phyloP scores from a whole-genome alignment of 2,329 filamentous ascomycete genomes.

The Fusarium caatingaense region DNA sequence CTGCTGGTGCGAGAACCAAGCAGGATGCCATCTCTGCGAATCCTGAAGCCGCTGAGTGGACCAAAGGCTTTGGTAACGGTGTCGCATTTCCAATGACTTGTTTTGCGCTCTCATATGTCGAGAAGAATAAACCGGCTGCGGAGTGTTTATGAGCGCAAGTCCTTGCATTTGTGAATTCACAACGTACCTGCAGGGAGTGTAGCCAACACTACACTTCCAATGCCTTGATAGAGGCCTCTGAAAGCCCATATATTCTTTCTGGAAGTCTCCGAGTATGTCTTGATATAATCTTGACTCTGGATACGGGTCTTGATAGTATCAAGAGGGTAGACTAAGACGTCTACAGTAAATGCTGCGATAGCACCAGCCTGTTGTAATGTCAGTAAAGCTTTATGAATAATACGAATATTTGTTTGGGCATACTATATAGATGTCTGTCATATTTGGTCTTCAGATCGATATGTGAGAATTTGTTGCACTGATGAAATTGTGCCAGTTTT shows the following conservation, averaged over 20 bases:
- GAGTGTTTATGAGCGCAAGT: neutral
- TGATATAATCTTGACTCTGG: slow-evolving; percentile 80
- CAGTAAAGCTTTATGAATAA: slow-evolving; percentile 3
- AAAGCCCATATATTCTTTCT: slow-evolving; percentile 67
- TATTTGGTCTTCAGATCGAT: neutral
- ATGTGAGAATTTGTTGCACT: neutral
- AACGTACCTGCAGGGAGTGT: slow-evolving; percentile 84
- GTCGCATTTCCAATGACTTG: slow-evolving; percentile 65
- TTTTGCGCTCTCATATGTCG: slow-evolving; percentile 86
- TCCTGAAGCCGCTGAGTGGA: slow-evolving; percentile 80
- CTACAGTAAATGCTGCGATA: slow-evolving; percentile 85
- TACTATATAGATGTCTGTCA: slow-evolving; percentile 51
- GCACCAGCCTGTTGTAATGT: slow-evolving; percentile 76
- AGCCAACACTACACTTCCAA: slow-evolving; percentile 85
- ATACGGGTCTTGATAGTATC: slow-evolving; percentile 91
- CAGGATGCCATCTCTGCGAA: slow-evolving; percentile 86
- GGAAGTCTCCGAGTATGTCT: slow-evolving; percentile 69
- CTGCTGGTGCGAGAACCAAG: slow-evolving; percentile 85
- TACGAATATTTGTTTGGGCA: neutral
- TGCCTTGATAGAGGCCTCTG: slow-evolving; percentile 84
- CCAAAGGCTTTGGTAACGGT: slow-evolving; percentile 72
- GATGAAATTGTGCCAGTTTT: neutral
- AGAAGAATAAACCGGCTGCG: slow-evolving; percentile 86
- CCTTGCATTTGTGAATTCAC: neutral
- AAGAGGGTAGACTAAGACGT: slow-evolving; percentile 86